Conservation (phyloP, 257 asterid species). For the Rubia yunnanensis region DNA sequence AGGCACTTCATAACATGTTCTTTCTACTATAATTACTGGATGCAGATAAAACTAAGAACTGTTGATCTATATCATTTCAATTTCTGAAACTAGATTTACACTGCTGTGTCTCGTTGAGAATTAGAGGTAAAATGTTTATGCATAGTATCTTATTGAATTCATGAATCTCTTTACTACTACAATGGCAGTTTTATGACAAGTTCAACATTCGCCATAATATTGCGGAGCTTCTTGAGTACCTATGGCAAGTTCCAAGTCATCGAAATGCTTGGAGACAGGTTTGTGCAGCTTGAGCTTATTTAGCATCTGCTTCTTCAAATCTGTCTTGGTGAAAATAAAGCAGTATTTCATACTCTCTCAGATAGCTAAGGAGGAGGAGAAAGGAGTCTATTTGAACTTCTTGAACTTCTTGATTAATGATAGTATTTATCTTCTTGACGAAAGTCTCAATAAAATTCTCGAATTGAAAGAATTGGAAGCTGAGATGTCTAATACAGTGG, state of each 20-base stretch:
- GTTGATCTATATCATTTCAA: neutral
- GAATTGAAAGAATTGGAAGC: slow-evolving; percentile 93
- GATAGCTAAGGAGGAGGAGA: slow-evolving; percentile 98
- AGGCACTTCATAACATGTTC: neutral
- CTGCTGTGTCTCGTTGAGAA: neutral
- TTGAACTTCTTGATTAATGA: slow-evolving; percentile 86
- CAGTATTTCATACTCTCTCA: slow-evolving; percentile 22
- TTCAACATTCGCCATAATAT: slow-evolving; percentile 97
- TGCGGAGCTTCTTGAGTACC: slow-evolving; percentile 92
- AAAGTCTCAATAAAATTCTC: slow-evolving; percentile 94
- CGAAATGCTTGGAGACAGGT: slow-evolving; percentile 98
- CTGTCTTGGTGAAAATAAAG: slow-evolving; percentile 7
- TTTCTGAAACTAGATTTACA: neutral
- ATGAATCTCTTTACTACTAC: neutral
- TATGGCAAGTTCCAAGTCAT: slow-evolving; percentile 99
- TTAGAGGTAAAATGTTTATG: neutral
- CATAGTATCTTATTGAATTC: neutral
- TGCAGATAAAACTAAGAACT: slow-evolving; percentile 1
- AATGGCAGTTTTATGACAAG: slow-evolving; percentile 89
- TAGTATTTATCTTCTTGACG: slow-evolving; percentile 90
- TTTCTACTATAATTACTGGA: neutral
- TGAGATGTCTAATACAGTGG: slow-evolving; percentile 87
- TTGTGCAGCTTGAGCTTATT: slow-evolving; percentile 10
- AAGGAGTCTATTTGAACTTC: slow-evolving; percentile 89
- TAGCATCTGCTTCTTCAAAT: neutral